phyloP scores from a whole-genome alignment of 2,329 filamentous ascomycete species.

The Endothia cerciana region DNA sequence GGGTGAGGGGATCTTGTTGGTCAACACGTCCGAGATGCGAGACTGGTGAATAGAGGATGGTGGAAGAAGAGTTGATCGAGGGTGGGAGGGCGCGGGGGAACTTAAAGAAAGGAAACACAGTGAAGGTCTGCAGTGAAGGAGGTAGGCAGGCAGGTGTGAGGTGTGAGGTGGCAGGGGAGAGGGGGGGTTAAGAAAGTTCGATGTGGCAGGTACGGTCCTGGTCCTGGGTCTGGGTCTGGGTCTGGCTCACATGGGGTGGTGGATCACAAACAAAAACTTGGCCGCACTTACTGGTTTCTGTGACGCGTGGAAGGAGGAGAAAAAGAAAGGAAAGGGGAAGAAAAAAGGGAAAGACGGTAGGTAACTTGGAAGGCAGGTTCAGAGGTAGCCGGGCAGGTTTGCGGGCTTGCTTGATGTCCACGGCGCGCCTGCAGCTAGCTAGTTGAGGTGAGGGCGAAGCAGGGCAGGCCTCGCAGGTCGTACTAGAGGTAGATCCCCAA shows the following conservation, averaged over 20 bases:
- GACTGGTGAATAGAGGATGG: conserved; percentile 19
- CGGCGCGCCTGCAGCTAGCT: conserved; percentile 12
- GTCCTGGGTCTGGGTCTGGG: conserved; percentile 13
- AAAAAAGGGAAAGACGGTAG: background rate
- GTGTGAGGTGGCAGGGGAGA: conserved; percentile 20
- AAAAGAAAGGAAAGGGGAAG: background rate
- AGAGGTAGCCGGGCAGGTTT: conserved; percentile 1
- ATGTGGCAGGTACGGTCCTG: conserved; percentile 4
- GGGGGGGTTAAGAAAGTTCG: background rate
- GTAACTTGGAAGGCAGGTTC: background rate
- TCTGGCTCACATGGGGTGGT: conserved; percentile 20
- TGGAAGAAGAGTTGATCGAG: background rate
- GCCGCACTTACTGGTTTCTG: conserved; percentile 17
- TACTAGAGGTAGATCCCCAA: no score
- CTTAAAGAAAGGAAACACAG: conserved; percentile 26
- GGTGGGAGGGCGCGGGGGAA: conserved; percentile 15
- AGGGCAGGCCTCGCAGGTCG: conserved; percentile 4
- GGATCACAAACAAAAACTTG: conserved; percentile 23
- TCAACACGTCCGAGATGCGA: conserved; percentile 22
- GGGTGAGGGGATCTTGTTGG: conserved; percentile 15
- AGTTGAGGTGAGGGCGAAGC: conserved; percentile 14
- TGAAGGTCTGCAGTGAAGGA: conserved; percentile 4
- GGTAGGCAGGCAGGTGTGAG: background rate
- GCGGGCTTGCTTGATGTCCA: conserved; percentile 3
- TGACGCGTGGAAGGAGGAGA: background rate